Conservation (phyloP, 2,329 filamentous ascomycete genomes). For the Penicillium brevicompactum region DNA sequence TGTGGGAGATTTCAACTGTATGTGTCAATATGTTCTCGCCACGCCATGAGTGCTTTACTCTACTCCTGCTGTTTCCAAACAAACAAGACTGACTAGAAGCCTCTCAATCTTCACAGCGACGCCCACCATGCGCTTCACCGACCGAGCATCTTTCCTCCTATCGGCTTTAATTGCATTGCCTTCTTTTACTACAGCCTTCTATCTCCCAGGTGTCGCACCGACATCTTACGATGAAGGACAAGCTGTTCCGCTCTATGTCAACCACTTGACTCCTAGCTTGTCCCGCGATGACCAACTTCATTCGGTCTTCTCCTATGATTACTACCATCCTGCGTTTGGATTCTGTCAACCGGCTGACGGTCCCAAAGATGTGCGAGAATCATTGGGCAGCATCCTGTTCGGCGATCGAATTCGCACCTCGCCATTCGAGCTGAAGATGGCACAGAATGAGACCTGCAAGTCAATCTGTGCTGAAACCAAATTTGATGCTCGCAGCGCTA, state of each 20-base stretch:
- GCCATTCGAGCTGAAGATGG: conserved; percentile 87
- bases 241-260: conserved; percentile 84
- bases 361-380: conserved; percentile 79
- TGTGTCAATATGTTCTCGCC: background rate
- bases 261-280: conserved; percentile 84
- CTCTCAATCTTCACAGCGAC: conserved; percentile 13
- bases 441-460: conserved; percentile 83
- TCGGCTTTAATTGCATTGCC: conserved; percentile 35
- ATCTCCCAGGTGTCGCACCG: conserved; percentile 92
- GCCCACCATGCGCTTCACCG: conserved; percentile 40
- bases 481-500: conserved; percentile 65
- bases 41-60: background rate
- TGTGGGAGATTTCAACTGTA: conserved; percentile 3
- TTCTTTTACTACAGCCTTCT: conserved; percentile 69
- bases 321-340: conserved; percentile 85
- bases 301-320: conserved; percentile 94
- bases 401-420: conserved; percentile 98
- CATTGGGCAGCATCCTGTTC: conserved; percentile 92
- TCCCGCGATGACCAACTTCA: conserved; percentile 79
- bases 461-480: conserved; percentile 70
- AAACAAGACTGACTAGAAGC: conserved; percentile 16
- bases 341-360: conserved; percentile 82
- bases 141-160: conserved; percentile 31
- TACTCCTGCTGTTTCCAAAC: conserved; percentile 2
- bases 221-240: conserved; percentile 84